Percentiles rank a stretch among this genome's conserved stretches.
Evolutionary conservation across 768 basidiomycete species (phyloP).

Genomic region (Hygrophoropsis aurantiaca): DNA sequence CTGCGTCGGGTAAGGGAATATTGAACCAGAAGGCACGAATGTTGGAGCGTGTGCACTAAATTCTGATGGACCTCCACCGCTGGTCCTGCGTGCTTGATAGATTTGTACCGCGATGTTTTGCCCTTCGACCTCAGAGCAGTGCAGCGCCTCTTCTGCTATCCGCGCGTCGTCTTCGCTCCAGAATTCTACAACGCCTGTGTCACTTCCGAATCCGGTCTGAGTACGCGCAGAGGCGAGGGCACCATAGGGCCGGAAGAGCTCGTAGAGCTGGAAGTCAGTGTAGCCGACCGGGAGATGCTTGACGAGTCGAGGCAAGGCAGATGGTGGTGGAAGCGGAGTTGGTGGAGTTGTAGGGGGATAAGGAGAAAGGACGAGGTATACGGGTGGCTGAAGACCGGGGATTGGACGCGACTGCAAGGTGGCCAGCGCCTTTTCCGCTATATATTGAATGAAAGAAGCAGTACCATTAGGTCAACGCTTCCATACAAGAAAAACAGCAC

Average conservation of each 20-base stretch:
- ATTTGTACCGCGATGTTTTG: conserved; percentile 83
- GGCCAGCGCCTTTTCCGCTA: conserved; percentile 88
- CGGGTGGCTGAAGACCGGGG: conserved; percentile 57
- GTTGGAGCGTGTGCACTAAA: conserved; percentile 74
- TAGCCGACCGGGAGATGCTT: conserved; percentile 76
- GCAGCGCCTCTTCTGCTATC: conserved; percentile 76
- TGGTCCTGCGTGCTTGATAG: conserved; percentile 64
- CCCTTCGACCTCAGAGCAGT: conserved; percentile 80
- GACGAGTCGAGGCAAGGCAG: conserved; percentile 75
- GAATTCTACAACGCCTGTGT: conserved; percentile 80
- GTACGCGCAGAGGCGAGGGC: conserved; percentile 77
- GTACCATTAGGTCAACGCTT: not conserved
- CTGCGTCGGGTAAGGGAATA: conserved; percentile 65
- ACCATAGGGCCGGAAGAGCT: conserved; percentile 82
- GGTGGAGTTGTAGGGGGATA: conserved; percentile 81
- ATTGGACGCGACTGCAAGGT: conserved; percentile 77
- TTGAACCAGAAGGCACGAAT: conserved; percentile 72
- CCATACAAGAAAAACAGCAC: conserved; percentile 4
- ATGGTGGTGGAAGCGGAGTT: conserved; percentile 71
- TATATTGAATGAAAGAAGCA: conserved; percentile 2
- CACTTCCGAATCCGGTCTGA: conserved; percentile 73
- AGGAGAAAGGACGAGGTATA: conserved; percentile 71
- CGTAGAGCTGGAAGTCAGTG: conserved; percentile 75
- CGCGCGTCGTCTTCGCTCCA: conserved; percentile 87
- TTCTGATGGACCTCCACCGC: conserved; percentile 54